Base-by-base conservation (phyloP, 495 filamentous ascomycete genomes). In the Aspergillus sparsus region DNA sequence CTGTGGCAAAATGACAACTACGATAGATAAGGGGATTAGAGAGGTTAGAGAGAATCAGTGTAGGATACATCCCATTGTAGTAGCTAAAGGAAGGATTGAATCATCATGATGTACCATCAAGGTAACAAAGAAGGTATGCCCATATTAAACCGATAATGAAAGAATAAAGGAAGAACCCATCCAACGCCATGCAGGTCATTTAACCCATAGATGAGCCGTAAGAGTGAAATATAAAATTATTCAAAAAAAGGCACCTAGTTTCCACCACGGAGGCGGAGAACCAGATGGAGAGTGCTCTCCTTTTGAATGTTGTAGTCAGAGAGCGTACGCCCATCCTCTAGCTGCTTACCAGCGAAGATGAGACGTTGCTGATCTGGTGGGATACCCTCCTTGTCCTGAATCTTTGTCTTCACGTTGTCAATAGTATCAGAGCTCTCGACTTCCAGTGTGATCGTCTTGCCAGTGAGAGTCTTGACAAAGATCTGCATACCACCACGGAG, bases 401-500 rank as follows among this genome's bases (percentile, higher is more conserved):
- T 96, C 82, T 96, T 96, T 31, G 77, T 80, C 84, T 96, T 95
- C 15, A 96, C 91, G 66, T 95, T 96, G 72, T 96, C 91, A 64
- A 96, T 96, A 37, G 91, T 95, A 66, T 96, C 91, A 13, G 89
- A 92, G 13, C 84, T 88, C 71, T 96, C 91, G 33, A 95, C 91
- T 70, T 96, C 91, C 63, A 96, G 71, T 10, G 91, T 96, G 63
- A 96, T 95, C 4, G 91, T 95, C 86, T 95, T 96, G 13, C 91
- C 92, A 9, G 92, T 95, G 57, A 94, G 76, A 8, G 92, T 94
- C 86, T 96, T 96, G 67, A 95, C 91, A 72, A 95, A 95, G 64
- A 95, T 93, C 69, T 95, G 91, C 90, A 94, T 94, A 77, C 93
- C 93, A 86, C 93, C 93, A 82, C 93, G 92, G 11, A 98, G 89